Evolutionary conservation across 805 yeast genomes (phyloP), one percentile per base, ranked within the genome.

Genomic region (Metschnikowia colocasiae): DNA sequence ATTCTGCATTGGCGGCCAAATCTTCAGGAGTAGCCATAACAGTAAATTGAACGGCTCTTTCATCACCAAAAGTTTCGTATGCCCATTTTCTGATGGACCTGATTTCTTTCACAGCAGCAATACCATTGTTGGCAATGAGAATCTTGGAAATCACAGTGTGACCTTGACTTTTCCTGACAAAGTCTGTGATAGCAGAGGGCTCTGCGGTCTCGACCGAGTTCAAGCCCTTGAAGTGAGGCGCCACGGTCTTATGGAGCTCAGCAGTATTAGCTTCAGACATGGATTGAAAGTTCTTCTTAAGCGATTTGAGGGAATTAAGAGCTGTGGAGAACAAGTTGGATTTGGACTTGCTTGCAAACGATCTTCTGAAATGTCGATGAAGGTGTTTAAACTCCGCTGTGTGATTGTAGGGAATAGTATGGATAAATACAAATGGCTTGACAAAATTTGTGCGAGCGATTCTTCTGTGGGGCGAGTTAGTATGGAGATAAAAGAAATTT

Each of bases 1-100:
- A 94, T 67, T 94, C 99, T 19, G 99, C 95, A 60, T 95, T 95
- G 52, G 97, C 96, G 58, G 80, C 90, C 58, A 94, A 73, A 74
- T 94, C 99, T 68, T 94, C 99, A n/a, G 99, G 99, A 18, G 99
- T 94, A 49, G 99, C 98, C 99, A 94, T 94, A 35, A 87, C 98
- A 30, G 92, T 94, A 64, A 94, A 95, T 59, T 87, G 88, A 55
- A 94, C 87, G 47, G 95, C 89, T 63, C 87, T 80, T 68, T 94
- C 98, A 63, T 95, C 84, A 53, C 96, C 96, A 72, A 94, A 94
- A n/a, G 97, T 90, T 68, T 94, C 98, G 69, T 94, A 94, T 22
- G 99, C 91, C 99, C 99, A 94, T 76, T 92, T 94, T 71, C 99
- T 82, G 37, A 94, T 91, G 8, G 96, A 88, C 61, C 99, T 80